A percentile compares a stretch with the other conserved stretches of the same genome.
Evolutionary conservation across 345 rosid species (phyloP).

Genomic region (Eucalyptus dawsonii): DNA sequence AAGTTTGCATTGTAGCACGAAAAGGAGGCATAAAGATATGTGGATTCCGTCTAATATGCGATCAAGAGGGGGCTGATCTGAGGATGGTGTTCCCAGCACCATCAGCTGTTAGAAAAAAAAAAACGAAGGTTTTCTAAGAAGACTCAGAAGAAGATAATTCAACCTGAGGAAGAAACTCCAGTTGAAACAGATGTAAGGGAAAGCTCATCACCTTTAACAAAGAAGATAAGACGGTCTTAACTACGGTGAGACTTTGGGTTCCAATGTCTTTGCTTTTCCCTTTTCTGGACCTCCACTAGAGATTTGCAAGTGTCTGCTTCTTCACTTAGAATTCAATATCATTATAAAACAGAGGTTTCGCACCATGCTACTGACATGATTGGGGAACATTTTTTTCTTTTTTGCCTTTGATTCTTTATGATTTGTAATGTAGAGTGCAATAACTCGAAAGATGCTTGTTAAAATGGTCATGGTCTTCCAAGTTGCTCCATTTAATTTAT

Average conservation of each 20-base stretch:
- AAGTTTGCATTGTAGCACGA: fast-evolving
- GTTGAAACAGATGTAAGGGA: fast-evolving
- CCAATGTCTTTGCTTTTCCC: neutral
- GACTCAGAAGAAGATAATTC: neutral
- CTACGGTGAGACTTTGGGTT: neutral
- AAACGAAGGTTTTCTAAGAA: fast-evolving
- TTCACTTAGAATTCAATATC: neutral
- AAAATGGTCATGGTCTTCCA: too few species aligned
- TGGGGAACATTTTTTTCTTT: neutral
- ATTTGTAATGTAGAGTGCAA: neutral
- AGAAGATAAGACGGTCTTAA: neutral
- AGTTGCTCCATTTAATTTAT: too few species aligned
- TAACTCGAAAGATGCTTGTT: neutral
- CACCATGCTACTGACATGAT: neutral
- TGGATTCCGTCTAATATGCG: neutral
- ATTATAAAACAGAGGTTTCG: neutral
- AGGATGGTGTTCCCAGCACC: neutral
- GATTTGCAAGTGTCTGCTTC: neutral
- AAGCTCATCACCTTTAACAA: neutral
- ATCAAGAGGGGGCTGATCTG: neutral
- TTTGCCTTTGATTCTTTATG: fast-evolving
- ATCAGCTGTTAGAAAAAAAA: too few species aligned
- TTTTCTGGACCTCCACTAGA: neutral
- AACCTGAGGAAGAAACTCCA: neutral
- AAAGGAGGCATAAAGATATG: neutral